Percentiles rank a stretch among this genome's conserved stretches.
Conservation (phyloP, 352 stramenopile species). For the Globisporangium canariense region DNA sequence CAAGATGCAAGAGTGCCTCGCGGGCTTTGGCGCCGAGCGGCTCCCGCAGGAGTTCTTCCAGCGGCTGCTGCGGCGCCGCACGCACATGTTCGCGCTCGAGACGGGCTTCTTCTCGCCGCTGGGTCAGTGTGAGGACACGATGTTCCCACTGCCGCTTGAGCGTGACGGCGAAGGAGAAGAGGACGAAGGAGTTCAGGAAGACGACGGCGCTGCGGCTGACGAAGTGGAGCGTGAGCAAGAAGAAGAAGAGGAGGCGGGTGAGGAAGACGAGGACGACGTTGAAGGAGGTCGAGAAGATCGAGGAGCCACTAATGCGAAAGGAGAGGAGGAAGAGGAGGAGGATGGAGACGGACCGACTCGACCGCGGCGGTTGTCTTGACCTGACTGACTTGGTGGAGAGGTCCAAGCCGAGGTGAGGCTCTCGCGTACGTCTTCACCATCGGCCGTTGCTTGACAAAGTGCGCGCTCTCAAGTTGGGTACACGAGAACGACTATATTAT, state of each 20-base stretch:
- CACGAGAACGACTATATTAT: no score
- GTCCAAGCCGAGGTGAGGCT: no score
- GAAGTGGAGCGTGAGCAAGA: neutral
- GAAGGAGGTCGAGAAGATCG: no score
- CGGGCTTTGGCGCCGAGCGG: slow-evolving; percentile 30
- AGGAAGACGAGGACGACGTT: neutral
- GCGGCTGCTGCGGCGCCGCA: slow-evolving; percentile 30
- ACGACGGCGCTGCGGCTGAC: neutral
- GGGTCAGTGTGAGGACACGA: slow-evolving; percentile 13
- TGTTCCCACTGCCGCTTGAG: neutral
- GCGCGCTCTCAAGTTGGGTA: no score
- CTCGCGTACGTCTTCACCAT: no score
- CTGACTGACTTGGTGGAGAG: no score
- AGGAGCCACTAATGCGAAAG: no score
- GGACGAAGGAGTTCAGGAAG: neutral
- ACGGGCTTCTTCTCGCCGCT: slow-evolving; percentile 18
- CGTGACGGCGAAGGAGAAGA: neutral
- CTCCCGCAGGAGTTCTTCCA: slow-evolving; percentile 28
- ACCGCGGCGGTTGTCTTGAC: no score
- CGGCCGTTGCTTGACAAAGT: no score
- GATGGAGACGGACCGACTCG: no score
- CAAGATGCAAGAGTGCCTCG: slow-evolving; percentile 34
- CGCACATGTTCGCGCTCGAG: slow-evolving; percentile 32
- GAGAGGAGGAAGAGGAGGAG: no score
- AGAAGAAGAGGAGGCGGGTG: neutral